Conservation (phyloP, 352 stramenopile genomes). For the Phytophthora idaei region DNA sequence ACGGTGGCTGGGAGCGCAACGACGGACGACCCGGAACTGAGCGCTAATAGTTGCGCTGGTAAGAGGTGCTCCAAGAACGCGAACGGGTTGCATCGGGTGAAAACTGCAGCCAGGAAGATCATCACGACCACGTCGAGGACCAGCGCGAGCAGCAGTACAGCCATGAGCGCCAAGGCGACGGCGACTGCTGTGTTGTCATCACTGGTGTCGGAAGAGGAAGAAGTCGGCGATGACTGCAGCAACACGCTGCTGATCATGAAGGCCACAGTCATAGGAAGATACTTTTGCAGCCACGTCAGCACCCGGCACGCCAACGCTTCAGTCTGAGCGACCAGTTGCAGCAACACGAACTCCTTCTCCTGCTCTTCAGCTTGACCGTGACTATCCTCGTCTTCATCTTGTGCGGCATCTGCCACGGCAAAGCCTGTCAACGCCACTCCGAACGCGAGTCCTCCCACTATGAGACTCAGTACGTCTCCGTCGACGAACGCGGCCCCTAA, state of each 20-base stretch:
- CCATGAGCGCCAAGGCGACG: constrained; percentile 46
- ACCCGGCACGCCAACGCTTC: constrained; percentile 50
- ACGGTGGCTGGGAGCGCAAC: constrained; percentile 58
- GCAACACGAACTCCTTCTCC: constrained; percentile 40
- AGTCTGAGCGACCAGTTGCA: constrained; percentile 51
- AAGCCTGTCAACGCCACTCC: constrained; percentile 38
- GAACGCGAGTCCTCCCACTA: constrained; percentile 39
- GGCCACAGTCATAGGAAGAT: constrained; percentile 46
- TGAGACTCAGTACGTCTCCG: constrained; percentile 45
- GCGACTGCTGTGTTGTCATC: constrained; percentile 22
- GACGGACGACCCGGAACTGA: constrained; percentile 56
- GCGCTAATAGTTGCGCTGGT: constrained; percentile 53
- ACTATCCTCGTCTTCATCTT: constrained; percentile 1
- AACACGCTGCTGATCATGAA: constrained; percentile 53
- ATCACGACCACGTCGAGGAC: constrained; percentile 46
- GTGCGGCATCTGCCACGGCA: constrained; percentile 6
- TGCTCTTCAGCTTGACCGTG: background rate
- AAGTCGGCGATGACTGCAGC: constrained; percentile 30
- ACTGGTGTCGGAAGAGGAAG: constrained; percentile 1
- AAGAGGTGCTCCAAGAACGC: constrained; percentile 51
- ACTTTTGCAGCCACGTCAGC: constrained; percentile 43
- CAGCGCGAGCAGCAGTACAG: constrained; percentile 54
- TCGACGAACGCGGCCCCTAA: constrained; percentile 31
- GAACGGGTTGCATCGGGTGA: constrained; percentile 58
- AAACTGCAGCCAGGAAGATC: constrained; percentile 40